These are phyloP conservation scores for Geotrichum candidum DNA, from an alignment of 1,139 yeast genomes.

Conservation along the genomic window DNA sequence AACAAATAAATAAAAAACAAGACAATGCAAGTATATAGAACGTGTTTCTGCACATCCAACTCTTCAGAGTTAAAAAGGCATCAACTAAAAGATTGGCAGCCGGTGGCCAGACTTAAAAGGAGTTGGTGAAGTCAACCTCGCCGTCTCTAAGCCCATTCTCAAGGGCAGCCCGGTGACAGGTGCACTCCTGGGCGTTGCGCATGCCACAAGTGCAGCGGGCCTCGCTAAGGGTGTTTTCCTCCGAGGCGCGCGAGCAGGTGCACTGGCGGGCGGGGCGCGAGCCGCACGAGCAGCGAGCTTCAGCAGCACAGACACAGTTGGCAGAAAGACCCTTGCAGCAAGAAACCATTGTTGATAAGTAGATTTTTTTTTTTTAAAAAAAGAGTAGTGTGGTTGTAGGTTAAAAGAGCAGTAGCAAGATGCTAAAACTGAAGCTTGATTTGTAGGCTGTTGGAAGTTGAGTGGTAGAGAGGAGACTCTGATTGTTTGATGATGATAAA, in stretches of 20 bases:
- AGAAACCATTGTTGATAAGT: not conserved
- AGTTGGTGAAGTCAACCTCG: constrained; percentile 39
- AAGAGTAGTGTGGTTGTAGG: not conserved
- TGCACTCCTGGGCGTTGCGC: constrained; percentile 33
- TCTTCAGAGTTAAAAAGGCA: not conserved
- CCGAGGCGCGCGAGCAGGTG: constrained; percentile 35
- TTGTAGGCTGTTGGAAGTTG: not conserved
- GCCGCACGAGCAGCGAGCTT: constrained; percentile 41
- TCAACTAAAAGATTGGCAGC: not conserved
- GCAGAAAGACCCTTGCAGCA: constrained; percentile 32
- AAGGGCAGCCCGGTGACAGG: constrained; percentile 34
- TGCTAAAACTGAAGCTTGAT: not conserved
- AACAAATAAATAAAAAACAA: not conserved
- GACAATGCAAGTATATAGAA: not conserved
- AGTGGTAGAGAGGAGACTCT: not conserved
- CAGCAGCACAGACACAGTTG: constrained; percentile 38
- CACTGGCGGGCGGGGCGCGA: constrained; percentile 39
- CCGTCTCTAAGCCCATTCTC: constrained; percentile 35
- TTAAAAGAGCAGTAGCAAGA: not conserved
- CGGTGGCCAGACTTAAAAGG: constrained; percentile 24
- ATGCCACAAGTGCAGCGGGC: constrained; percentile 39
- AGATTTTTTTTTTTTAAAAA: not conserved
- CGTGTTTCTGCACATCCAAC: no score
- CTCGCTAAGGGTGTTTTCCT: constrained; percentile 32
- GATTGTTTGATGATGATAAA: not conserved